A percentile compares a stretch with the other conserved stretches of the same genome.
phyloP scores from a whole-genome alignment of 2,329 filamentous ascomycete species.

The Annulohypoxylon truncatum region DNA sequence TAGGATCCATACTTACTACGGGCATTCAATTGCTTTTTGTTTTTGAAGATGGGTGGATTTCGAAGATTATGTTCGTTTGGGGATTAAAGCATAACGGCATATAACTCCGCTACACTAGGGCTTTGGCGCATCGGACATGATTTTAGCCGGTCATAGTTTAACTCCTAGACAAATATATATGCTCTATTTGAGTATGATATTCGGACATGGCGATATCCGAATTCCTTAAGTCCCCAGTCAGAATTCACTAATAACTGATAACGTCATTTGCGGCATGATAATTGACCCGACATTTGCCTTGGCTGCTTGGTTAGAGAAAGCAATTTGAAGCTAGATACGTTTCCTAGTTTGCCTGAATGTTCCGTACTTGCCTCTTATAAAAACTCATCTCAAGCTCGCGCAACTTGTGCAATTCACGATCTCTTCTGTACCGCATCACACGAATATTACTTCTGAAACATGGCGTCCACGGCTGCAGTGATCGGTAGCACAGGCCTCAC shows the following conservation, averaged over 20 bases:
- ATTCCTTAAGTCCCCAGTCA: neutral
- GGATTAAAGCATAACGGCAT: neutral
- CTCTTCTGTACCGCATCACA: neutral
- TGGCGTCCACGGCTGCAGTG: constrained; percentile 62
- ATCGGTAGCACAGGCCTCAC: constrained; percentile 75
- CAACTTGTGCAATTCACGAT: neutral
- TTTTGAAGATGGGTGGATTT: neutral
- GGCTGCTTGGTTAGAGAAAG: neutral
- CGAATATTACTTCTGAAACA: constrained; percentile 40
- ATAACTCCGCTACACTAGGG: neutral
- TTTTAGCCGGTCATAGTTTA: neutral
- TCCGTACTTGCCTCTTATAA: neutral
- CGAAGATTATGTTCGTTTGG: neutral
- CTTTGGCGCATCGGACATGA: neutral
- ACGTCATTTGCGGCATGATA: constrained; percentile 22
- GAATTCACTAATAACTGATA: neutral
- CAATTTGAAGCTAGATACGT: neutral
- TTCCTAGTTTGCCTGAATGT: neutral
- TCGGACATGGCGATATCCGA: neutral
- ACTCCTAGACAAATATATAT: neutral
- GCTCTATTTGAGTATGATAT: neutral
- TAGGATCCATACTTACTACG: neutral
- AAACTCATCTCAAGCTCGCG: neutral
- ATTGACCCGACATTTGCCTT: constrained; percentile 12
- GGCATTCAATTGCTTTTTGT: neutral